Evolutionary conservation across 305 asterid species (phyloP), one percentile per base, ranked within the genome.

Genomic region (Plantago coronopus): DNA sequence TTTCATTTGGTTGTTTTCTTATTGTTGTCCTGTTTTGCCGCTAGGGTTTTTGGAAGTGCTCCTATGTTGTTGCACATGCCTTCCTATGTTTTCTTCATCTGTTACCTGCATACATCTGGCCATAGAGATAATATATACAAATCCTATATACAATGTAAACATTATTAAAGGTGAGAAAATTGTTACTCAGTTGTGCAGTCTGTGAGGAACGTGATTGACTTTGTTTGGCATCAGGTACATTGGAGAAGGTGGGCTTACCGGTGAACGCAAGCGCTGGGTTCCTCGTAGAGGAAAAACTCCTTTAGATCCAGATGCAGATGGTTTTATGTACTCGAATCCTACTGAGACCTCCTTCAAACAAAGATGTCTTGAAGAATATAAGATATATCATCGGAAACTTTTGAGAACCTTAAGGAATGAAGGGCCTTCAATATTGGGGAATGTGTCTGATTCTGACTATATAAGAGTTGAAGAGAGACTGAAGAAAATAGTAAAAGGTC

Each of bases 201-300:
- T 57, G 42, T 4, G 37, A 69, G 60, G 61, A 31, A 42, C 75
- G 59, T 57, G 67, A 68, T 71, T 72, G 64, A 78, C 62, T 69
- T 76, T 73, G 69, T 64, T 58, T 59, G 67, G 31, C 69, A 68
- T 73, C 84, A 91, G 97, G 91, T 93, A 89, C 70, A 66, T 87
- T 69, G 91, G 78, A 43, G 99, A 93, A 78, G 99, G 99, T 66
- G 99, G 99, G 69, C 97, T 93, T 54, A 89, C 97, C 12, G 99
- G 99, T 76, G 96, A 85, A 40, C 94, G 99, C 70, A 93, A 87
- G 71, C 75, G 99, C 68, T 93, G 97, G 97, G 99, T 93, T 38
- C 99, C 99, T 61, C 95, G 94, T 63, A 76, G 89, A 75, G 99
- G 99, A 60, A 93, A 93, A 81, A 72, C 97, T 74, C 97, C 99